Percentiles rank a stretch among this genome's conserved stretches.
Conservation (phyloP, 192 early-diverging fungal genomes). For the Lunasporangiospora selenospora region DNA sequence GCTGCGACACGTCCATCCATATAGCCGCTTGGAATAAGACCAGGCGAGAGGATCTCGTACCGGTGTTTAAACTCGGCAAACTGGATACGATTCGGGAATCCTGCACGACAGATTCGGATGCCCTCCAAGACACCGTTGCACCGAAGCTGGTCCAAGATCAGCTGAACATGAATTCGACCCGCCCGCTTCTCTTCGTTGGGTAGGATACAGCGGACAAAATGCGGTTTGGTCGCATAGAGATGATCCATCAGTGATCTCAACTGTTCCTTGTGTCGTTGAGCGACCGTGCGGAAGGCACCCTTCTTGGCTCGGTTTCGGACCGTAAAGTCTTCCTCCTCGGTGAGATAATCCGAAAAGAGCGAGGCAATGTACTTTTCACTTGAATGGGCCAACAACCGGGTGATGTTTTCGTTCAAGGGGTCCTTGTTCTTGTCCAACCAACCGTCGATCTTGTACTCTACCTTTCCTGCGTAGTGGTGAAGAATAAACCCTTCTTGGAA, state of each 20-base stretch:
- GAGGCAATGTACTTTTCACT: conserved; percentile 73
- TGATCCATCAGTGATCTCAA: conserved; percentile 81
- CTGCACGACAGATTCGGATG: conserved; percentile 90
- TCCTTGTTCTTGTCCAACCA: conserved; percentile 99
- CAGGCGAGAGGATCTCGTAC: conserved; percentile 86
- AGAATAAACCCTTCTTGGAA: conserved; percentile 87
- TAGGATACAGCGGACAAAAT: conserved; percentile 96
- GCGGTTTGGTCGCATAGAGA: conserved; percentile 86
- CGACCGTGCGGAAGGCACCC: conserved; percentile 91
- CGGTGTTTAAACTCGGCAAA: conserved; percentile 92
- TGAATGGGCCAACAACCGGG: conserved; percentile 78
- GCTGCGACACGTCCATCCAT: conserved; percentile 86
- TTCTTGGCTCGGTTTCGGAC: conserved; percentile 61
- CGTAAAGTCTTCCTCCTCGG: conserved; percentile 50
- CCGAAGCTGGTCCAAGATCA: conserved; percentile 87
- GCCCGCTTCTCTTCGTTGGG: conserved; percentile 89
- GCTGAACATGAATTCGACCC: conserved; percentile 74
- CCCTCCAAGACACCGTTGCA: conserved; percentile 97
- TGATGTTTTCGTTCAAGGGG: conserved; percentile 91
- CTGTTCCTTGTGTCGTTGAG: conserved; percentile 92
- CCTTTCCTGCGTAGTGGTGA: conserved; percentile 90
- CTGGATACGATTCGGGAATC: conserved; percentile 87
- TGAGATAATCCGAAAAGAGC: conserved; percentile 80
- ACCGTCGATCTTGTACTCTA: conserved; percentile 84
- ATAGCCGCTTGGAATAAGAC: conserved; percentile 76